phyloP scores from a whole-genome alignment of 1,139 yeast genomes.

The Yamadazyma oceani region DNA sequence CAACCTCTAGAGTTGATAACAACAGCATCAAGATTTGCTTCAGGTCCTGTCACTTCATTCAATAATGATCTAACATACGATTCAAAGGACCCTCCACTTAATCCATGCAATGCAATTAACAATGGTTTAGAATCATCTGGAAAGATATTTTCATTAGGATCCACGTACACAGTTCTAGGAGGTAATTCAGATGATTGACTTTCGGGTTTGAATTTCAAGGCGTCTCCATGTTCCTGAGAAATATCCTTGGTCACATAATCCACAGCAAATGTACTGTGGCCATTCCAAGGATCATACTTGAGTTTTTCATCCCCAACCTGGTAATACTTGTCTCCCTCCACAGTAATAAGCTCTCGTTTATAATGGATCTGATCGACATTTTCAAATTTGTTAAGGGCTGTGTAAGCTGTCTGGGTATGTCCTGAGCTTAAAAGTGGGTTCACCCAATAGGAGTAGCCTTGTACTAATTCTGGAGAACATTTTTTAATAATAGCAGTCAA shows the following conservation, averaged over 20 bases:
- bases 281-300: constrained; percentile 43
- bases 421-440: constrained; percentile 44
- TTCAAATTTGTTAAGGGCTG: constrained; percentile 42
- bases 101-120: constrained; percentile 56
- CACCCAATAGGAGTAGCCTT: constrained; percentile 34
- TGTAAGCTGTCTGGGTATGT: constrained; percentile 48
- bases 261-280: constrained; percentile 40
- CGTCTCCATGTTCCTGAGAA: constrained; percentile 24
- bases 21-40: constrained; percentile 49
- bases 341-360: constrained; percentile 35
- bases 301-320: constrained; percentile 26
- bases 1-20: constrained; percentile 63
- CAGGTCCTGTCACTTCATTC: constrained; percentile 30
- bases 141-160: constrained; percentile 24
- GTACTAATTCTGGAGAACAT: constrained; percentile 31
- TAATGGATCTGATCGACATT: constrained; percentile 36
- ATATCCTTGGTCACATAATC: too few relatives aligned
- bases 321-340: constrained; percentile 31
- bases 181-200: constrained; percentile 41
- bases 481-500: constrained; percentile 22
- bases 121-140: constrained; percentile 47
- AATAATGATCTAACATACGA: constrained; percentile 51
- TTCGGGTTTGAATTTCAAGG: constrained; percentile 30
- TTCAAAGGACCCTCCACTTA: constrained; percentile 65
- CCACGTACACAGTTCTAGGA: constrained; percentile 42